Evolutionary conservation across 2,329 filamentous ascomycete genomes (phyloP).

Genomic region (Paraphaeosphaeria sporulosa): DNA sequence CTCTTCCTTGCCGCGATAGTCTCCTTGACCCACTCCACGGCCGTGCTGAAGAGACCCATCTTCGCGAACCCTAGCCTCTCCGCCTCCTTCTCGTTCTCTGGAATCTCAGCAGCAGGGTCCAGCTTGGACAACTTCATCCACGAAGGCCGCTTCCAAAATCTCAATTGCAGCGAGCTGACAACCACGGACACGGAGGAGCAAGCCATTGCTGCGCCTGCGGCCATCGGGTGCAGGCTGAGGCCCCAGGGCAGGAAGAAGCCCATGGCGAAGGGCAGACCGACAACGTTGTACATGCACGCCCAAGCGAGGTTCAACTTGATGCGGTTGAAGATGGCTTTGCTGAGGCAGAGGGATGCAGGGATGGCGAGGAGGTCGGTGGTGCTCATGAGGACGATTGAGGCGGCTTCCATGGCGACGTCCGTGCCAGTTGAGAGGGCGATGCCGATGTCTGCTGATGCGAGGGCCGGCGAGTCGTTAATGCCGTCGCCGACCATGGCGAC

Average conservation of each 20-base stretch:
- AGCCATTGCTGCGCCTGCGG: conserved; percentile 93
- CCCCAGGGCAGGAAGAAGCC: conserved; percentile 92
- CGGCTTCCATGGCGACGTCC: conserved; percentile 97
- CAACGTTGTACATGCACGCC: conserved; percentile 90
- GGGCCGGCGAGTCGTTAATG: conserved; percentile 96
- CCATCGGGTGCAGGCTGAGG: conserved; percentile 88
- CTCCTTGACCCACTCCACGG: conserved; percentile 40
- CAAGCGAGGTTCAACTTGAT: conserved; percentile 94
- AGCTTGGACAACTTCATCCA: conserved; percentile 83
- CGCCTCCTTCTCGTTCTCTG: conserved; percentile 36
- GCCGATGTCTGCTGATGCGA: conserved; percentile 90
- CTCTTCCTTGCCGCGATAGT: conserved; percentile 44
- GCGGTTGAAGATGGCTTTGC: conserved; percentile 83
- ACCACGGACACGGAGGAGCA: conserved; percentile 90
- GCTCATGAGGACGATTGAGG: conserved; percentile 94
- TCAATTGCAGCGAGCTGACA: conserved; percentile 80
- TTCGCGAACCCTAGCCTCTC: conserved; percentile 28
- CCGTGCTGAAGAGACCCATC: conserved; percentile 30
- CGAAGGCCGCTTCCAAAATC: conserved; percentile 81
- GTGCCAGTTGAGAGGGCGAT: conserved; percentile 93
- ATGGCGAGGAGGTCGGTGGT: conserved; percentile 91
- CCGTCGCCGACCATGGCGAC: conserved; percentile 97
- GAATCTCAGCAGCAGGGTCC: conserved; percentile 53
- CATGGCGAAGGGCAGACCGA: conserved; percentile 96
- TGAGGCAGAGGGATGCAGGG: conserved; percentile 83